Evolutionary conservation across 441 rosid species (phyloP).

Genomic region (Populus hybrid): DNA sequence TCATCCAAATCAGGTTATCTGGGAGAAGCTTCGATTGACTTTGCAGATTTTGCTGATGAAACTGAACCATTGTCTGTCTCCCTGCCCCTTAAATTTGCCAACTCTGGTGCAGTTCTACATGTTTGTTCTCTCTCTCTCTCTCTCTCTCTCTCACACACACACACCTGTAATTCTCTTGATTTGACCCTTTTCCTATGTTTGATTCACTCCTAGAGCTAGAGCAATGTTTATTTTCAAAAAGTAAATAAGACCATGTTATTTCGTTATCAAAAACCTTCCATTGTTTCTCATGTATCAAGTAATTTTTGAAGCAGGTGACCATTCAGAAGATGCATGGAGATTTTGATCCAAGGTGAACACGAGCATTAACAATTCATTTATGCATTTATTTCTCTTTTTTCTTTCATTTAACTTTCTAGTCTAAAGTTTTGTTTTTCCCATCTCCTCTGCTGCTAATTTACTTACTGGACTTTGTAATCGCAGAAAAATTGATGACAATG

Average conservation of each 20-base stretch:
- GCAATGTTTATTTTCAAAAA: background rate
- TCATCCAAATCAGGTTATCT: constrained; percentile 62
- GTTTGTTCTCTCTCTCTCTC: constrained; percentile 42
- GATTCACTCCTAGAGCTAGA: background rate
- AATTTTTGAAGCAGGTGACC: constrained; percentile 57
- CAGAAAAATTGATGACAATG: constrained; percentile 61
- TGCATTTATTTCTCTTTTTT: background rate
- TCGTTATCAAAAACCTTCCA: background rate
- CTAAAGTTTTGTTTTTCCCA: background rate
- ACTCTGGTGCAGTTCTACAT: constrained; percentile 66
- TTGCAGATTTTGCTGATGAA: constrained; percentile 69
- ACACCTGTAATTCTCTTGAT: background rate
- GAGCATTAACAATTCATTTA: constrained; percentile 1
- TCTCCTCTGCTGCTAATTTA: background rate
- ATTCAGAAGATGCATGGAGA: constrained; percentile 65
- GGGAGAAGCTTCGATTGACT: constrained; percentile 73
- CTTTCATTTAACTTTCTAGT: constrained; percentile 12
- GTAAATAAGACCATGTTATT: background rate
- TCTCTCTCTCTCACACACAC: constrained; percentile 11
- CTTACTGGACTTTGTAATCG: constrained; percentile 19
- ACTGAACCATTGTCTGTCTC: constrained; percentile 53
- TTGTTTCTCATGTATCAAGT: constrained; percentile 14
- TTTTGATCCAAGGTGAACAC: constrained; percentile 50
- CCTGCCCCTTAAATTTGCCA: constrained; percentile 67
- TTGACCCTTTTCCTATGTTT: background rate